A percentile compares a stretch with the other conserved stretches of the same genome.
Conservation (phyloP, 2,329 filamentous ascomycete species). For the Diaporthe ilicicola region DNA sequence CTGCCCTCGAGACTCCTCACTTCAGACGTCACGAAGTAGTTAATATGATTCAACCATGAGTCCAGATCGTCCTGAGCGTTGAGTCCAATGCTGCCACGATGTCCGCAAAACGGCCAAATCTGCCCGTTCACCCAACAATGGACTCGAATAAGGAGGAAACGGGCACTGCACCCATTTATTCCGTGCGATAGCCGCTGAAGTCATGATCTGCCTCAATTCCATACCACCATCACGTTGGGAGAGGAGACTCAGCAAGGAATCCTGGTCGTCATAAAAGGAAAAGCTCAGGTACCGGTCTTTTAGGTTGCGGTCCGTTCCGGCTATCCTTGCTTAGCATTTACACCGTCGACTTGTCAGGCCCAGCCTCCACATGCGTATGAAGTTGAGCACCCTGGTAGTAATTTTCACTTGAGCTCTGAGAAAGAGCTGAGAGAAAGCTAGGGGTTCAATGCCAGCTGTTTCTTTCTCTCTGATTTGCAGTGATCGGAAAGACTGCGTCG, state of each 20-base stretch:
- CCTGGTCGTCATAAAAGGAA: neutral
- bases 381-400: neutral
- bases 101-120: too few relatives aligned
- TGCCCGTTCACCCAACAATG: too few relatives aligned
- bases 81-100: too few relatives aligned
- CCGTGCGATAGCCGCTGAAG: neutral
- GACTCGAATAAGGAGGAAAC: too few relatives aligned
- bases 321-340: neutral
- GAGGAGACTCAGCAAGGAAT: neutral
- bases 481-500: fast-evolving
- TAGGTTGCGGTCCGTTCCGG: neutral
- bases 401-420: neutral
- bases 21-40: too few relatives aligned
- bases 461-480: neutral
- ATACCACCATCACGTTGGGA: neutral
- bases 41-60: neutral
- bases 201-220: neutral
- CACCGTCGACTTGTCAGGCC: neutral
- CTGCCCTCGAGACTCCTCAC: neutral
- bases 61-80: neutral
- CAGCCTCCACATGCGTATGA: neutral
- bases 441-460: neutral
- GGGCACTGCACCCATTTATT: too few relatives aligned
- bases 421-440: neutral
- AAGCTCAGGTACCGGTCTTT: neutral